Percentiles rank a stretch among this genome's conserved stretches.
These are phyloP conservation scores for Talaromyces sp. DNA, from an alignment of 2,329 filamentous ascomycete species.

Conservation along the genomic window DNA sequence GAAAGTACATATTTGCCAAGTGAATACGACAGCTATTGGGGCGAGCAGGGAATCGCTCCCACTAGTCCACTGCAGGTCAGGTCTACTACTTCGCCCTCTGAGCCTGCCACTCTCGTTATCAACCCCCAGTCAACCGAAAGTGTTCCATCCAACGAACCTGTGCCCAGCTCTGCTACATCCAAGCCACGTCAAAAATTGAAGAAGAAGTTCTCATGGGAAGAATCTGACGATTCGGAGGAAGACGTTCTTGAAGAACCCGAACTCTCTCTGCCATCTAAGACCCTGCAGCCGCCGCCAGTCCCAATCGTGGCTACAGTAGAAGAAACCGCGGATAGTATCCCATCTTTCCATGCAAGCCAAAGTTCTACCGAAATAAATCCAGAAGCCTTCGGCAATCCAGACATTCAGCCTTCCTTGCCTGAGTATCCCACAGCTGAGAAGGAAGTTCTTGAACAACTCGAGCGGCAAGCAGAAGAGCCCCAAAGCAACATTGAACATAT, in stretches of 20 bases:
- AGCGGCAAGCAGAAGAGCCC: slow-evolving; percentile 6
- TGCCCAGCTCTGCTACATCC: slow-evolving; percentile 21
- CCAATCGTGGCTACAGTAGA: neutral
- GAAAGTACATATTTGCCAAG: slow-evolving; percentile 33
- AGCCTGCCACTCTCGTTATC: slow-evolving; percentile 21
- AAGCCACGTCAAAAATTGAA: slow-evolving; percentile 28
- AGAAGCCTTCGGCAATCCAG: neutral
- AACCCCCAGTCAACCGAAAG: slow-evolving; percentile 24
- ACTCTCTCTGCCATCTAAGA: neutral
- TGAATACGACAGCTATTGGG: slow-evolving; percentile 40
- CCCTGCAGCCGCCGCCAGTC: slow-evolving; percentile 4
- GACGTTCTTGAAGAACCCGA: slow-evolving; percentile 12
- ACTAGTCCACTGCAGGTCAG: slow-evolving; percentile 20
- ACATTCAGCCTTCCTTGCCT: neutral
- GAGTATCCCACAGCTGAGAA: neutral
- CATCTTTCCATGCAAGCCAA: neutral
- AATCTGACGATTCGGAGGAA: slow-evolving; percentile 19
- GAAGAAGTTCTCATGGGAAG: slow-evolving; percentile 47
- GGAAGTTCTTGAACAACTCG: slow-evolving; percentile 1
- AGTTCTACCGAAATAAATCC: neutral
- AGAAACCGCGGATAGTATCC: neutral
- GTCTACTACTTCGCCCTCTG: slow-evolving; percentile 18
- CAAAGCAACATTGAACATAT: slow-evolving; percentile 17
- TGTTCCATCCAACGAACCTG: slow-evolving; percentile 18
- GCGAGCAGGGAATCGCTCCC: slow-evolving; percentile 23